A percentile compares a stretch with the other conserved stretches of the same genome.
These are phyloP conservation scores for Lophium mytilinum DNA, from an alignment of 495 filamentous ascomycete species.

Conservation along the genomic window DNA sequence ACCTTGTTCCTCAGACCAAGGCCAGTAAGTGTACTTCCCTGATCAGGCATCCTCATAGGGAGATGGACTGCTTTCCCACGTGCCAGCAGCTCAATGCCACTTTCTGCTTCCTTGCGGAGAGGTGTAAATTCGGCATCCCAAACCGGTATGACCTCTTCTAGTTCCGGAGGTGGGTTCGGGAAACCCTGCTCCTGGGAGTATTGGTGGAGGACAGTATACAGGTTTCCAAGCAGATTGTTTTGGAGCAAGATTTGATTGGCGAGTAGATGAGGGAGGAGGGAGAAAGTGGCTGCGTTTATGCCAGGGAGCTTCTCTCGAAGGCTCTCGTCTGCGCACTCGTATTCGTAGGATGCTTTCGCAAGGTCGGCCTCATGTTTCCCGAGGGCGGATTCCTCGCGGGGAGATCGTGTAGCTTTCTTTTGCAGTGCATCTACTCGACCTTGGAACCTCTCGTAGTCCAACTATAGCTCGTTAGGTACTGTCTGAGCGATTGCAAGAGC, in stretches of 20 bases:
- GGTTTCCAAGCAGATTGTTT: conserved; percentile 71
- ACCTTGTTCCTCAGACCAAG: conserved; percentile 34
- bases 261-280: conserved; percentile 70
- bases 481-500: neutral
- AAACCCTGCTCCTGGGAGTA: conserved; percentile 67
- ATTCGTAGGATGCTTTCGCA: conserved; percentile 62
- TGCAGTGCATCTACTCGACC: conserved; percentile 60
- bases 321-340: conserved; percentile 73
- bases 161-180: conserved; percentile 63
- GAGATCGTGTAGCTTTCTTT: conserved; percentile 62
- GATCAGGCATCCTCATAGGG: conserved; percentile 44
- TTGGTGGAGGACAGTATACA: conserved; percentile 74
- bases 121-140: conserved; percentile 63
- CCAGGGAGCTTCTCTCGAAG: conserved; percentile 67
- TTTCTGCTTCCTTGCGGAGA: conserved; percentile 63
- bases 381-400: conserved; percentile 69
- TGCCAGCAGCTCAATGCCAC: conserved; percentile 54
- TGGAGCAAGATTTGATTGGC: conserved; percentile 70
- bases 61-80: conserved; percentile 67
- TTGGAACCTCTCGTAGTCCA: conserved; percentile 81
- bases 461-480: conserved; percentile 31
- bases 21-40: conserved; percentile 29
- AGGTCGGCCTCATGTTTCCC: conserved; percentile 76
- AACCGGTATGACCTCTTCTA: conserved; percentile 59
- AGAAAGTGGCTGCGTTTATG: conserved; percentile 64